Conservation (phyloP, 305 asterid genomes). For the Euphrasia arctica region DNA sequence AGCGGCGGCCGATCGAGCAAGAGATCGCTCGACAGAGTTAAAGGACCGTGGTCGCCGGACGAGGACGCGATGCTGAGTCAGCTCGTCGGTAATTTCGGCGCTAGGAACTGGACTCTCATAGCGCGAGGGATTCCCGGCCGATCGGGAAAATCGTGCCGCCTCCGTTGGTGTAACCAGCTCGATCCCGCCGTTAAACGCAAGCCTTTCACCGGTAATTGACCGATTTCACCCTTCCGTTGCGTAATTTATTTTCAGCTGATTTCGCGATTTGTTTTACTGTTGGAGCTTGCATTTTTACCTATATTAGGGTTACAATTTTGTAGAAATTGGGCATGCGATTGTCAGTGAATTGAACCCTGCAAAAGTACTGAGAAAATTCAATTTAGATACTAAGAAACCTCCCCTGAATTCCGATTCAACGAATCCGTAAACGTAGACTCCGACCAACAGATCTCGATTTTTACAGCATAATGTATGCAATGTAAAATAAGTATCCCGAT, state of each 20-base stretch:
- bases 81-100: constrained; percentile 68
- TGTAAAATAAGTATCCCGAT: no score
- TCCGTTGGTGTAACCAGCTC: constrained; percentile 93
- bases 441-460: constrained; percentile 14
- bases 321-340: constrained; percentile 8
- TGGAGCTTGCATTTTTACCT: background rate
- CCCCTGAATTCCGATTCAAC: background rate
- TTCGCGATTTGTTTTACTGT: background rate
- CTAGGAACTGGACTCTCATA: constrained; percentile 83
- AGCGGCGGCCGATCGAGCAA: constrained; percentile 39
- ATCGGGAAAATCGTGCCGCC: constrained; percentile 87
- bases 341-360: constrained; percentile 11
- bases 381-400: background rate
- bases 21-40: constrained; percentile 52
- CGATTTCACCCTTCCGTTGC: background rate
- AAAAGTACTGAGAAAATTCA: constrained; percentile 5
- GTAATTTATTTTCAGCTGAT: background rate
- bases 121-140: constrained; percentile 85
- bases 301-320: constrained; percentile 2
- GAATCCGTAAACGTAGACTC: background rate
- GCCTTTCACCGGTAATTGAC: constrained; percentile 66
- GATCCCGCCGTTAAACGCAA: constrained; percentile 76
- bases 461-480: constrained; percentile 14
- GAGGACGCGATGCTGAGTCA: constrained; percentile 70
- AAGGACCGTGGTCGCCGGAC: constrained; percentile 94